Evolutionary conservation across 225 moss, liverwort and hornwort species (phyloP).

Genomic region (Rhytidiadelphus loreus): DNA sequence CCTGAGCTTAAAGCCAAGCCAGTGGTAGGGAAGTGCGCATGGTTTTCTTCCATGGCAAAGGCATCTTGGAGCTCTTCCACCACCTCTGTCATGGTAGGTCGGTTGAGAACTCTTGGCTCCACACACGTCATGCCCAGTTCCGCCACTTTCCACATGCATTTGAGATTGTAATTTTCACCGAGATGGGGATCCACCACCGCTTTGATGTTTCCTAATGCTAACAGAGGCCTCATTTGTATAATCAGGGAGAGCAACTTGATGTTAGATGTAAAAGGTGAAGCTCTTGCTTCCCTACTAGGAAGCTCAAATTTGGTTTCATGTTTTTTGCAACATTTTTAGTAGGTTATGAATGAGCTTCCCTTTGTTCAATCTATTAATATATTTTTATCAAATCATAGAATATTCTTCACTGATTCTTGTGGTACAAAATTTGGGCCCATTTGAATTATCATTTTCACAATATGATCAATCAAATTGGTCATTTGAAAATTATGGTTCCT

Average conservation of each 20-base stretch:
- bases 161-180: neutral
- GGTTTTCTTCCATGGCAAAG: neutral
- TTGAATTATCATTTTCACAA: neutral
- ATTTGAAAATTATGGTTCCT: neutral
- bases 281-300: neutral
- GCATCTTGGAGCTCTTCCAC: conserved; percentile 25
- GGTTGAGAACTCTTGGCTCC: conserved; percentile 18
- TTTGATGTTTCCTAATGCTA: conserved; percentile 6
- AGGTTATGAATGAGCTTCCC: neutral
- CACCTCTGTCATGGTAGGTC: conserved; percentile 29
- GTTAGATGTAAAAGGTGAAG: neutral
- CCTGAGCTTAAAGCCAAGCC: neutral
- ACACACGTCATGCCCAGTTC: conserved; percentile 38
- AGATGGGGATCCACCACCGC: conserved; percentile 26
- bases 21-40: neutral
- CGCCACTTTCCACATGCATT: conserved; percentile 28
- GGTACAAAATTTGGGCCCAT: neutral
- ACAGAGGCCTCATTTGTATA: conserved; percentile 15
- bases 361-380: neutral
- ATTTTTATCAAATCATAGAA: neutral
- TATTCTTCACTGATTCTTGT: neutral
- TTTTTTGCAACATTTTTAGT: neutral
- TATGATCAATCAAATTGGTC: neutral
- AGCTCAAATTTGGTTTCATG: neutral
- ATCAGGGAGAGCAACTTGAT: neutral